Percentiles rank a stretch among this genome's conserved stretches.
These are phyloP conservation scores for Pythium diclinum DNA, from an alignment of 352 stramenopile species.

Conservation along the genomic window DNA sequence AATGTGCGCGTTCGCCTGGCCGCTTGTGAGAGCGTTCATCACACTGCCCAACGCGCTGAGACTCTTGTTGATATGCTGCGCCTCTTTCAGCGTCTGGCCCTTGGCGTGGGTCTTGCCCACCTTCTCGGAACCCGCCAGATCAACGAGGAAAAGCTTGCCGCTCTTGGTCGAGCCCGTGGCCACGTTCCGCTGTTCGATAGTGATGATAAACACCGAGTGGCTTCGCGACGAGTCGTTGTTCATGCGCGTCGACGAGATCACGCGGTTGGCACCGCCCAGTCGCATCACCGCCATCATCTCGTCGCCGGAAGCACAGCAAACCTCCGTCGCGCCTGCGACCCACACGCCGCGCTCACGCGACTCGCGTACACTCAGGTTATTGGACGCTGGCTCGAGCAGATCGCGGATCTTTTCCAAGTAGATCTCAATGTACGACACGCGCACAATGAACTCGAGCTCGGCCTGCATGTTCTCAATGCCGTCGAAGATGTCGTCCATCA, in stretches of 20 bases:
- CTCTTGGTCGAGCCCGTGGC: slow-evolving; percentile 61
- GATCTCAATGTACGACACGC: slow-evolving; percentile 98
- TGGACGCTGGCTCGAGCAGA: slow-evolving; percentile 76
- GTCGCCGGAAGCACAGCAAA: slow-evolving; percentile 52
- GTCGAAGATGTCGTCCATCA: slow-evolving; percentile 69
- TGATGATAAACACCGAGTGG: slow-evolving; percentile 97
- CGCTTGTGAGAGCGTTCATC: slow-evolving; percentile 64
- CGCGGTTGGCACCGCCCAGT: slow-evolving; percentile 88
- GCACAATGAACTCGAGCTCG: slow-evolving; percentile 91
- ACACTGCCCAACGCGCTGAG: slow-evolving; percentile 68
- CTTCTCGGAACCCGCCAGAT: slow-evolving; percentile 77
- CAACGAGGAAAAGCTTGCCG: slow-evolving; percentile 92
- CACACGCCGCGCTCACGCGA: slow-evolving; percentile 60
- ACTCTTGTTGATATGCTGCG: slow-evolving; percentile 90
- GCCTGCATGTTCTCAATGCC: slow-evolving; percentile 66
- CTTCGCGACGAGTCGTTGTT: slow-evolving; percentile 90
- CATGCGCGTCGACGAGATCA: slow-evolving; percentile 86
- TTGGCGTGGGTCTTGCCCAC: slow-evolving; percentile 82
- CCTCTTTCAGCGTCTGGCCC: slow-evolving; percentile 89
- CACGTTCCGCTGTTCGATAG: slow-evolving; percentile 87
- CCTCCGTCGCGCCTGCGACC: slow-evolving; percentile 54
- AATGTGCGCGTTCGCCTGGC: slow-evolving; percentile 87
- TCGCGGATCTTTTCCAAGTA: slow-evolving; percentile 99
- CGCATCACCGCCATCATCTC: slow-evolving; percentile 89
- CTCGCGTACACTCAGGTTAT: slow-evolving; percentile 63